phyloP scores from a whole-genome alignment of 2,329 filamentous ascomycete species.

The Keithomyces neogunnii region DNA sequence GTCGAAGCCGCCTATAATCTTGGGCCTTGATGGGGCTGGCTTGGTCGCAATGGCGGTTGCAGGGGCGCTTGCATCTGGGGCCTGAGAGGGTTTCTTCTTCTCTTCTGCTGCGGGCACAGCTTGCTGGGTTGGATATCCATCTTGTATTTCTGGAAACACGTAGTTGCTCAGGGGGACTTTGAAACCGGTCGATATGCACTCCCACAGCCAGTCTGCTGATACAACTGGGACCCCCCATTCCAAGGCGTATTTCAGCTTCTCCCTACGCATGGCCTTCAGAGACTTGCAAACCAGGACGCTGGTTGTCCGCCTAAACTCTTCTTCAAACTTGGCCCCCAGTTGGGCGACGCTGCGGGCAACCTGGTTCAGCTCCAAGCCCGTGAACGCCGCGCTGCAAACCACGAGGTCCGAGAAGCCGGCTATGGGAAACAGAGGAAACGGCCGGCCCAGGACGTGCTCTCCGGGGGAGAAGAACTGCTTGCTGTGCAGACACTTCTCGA shows the following conservation, averaged over 20 bases:
- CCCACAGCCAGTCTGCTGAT: slow-evolving; percentile 74
- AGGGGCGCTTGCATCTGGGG: background rate
- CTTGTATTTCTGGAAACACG: slow-evolving; percentile 38
- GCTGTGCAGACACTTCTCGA: slow-evolving; percentile 78
- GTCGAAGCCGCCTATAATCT: slow-evolving; percentile 24
- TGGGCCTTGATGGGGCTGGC: slow-evolving; percentile 6
- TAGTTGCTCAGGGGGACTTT: slow-evolving; percentile 36
- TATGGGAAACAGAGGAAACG: slow-evolving; percentile 65
- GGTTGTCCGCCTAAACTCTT: slow-evolving; percentile 62
- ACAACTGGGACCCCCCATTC: slow-evolving; percentile 77
- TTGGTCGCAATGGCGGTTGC: background rate
- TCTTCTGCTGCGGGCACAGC: slow-evolving; percentile 7
- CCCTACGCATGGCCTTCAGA: slow-evolving; percentile 47
- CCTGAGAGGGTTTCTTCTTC: slow-evolving; percentile 1
- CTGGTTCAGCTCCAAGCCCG: slow-evolving; percentile 77
- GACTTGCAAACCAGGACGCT: slow-evolving; percentile 70
- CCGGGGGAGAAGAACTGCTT: slow-evolving; percentile 63
- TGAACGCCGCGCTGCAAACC: slow-evolving; percentile 76
- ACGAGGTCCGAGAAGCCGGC: slow-evolving; percentile 59
- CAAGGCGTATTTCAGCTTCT: slow-evolving; percentile 72
- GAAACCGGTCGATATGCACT: slow-evolving; percentile 56
- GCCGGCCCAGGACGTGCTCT: slow-evolving; percentile 64
- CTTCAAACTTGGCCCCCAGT: slow-evolving; percentile 73
- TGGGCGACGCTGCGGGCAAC: slow-evolving; percentile 67
- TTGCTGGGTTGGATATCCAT: slow-evolving; percentile 13